These are phyloP conservation scores for Blastobotrys capitulatus DNA, from an alignment of 1,139 yeast genomes.

Conservation along the genomic window DNA sequence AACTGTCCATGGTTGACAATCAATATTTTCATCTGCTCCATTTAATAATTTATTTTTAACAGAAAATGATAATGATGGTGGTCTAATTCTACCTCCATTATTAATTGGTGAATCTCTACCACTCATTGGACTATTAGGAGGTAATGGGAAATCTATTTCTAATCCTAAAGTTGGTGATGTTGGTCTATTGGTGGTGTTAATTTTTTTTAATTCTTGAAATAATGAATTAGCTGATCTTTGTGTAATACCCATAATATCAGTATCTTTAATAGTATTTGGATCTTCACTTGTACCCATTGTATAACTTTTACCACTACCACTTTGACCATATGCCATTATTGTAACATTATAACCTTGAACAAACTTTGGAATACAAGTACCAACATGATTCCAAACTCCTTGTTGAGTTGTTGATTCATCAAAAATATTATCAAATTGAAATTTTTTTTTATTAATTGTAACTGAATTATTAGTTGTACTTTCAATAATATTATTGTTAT, in stretches of 20 bases:
- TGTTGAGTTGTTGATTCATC: conserved; percentile 20
- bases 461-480: conserved; percentile 6
- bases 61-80: conserved; percentile 12
- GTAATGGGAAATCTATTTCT: not conserved
- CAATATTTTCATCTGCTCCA: conserved; percentile 8
- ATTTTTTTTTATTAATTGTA: conserved; percentile 15
- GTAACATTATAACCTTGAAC: conserved; percentile 30
- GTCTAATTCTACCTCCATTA: conserved; percentile 4
- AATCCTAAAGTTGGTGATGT: conserved; percentile 5
- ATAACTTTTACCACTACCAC: conserved; percentile 33
- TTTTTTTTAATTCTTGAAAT: conserved; percentile 14
- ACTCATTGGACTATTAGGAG: not conserved
- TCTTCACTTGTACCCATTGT: conserved; percentile 30
- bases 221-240: conserved; percentile 20
- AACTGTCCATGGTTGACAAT: conserved; percentile 18
- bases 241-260: conserved; percentile 19
- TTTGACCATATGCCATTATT: conserved; percentile 33
- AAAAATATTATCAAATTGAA: conserved; percentile 23
- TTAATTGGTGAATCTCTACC: conserved; percentile 8
- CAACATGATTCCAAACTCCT: conserved; percentile 22
- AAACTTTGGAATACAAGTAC: conserved; percentile 16
- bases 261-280: conserved; percentile 9
- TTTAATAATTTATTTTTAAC: conserved; percentile 9
- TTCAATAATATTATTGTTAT: conserved; percentile 2
- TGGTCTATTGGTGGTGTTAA: not conserved